phyloP scores from a whole-genome alignment of 2,329 filamentous ascomycete genomes.

The Venturia carpophila region DNA sequence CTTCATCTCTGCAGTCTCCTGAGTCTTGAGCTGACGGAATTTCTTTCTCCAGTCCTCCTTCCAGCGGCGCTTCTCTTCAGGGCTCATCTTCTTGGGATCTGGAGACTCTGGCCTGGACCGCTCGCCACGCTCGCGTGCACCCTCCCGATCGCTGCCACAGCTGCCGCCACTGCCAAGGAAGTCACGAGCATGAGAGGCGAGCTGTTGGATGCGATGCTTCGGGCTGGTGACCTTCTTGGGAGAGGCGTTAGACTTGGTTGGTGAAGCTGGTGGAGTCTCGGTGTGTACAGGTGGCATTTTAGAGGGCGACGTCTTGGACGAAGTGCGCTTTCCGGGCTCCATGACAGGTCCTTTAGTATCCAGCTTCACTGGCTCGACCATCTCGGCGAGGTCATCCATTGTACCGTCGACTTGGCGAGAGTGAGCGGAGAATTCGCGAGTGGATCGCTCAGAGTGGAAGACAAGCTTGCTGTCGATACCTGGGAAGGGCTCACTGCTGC shows the following conservation, averaged over 20 bases:
- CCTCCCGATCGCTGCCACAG: slow-evolving; percentile 40
- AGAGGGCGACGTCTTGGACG: background rate
- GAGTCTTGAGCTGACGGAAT: slow-evolving; percentile 23
- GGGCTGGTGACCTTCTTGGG: slow-evolving; percentile 22
- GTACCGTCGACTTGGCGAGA: slow-evolving; percentile 31
- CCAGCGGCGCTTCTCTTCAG: slow-evolving; percentile 31
- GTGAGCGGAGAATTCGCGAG: slow-evolving; percentile 25
- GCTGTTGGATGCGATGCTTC: slow-evolving; percentile 13
- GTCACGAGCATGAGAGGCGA: slow-evolving; percentile 26
- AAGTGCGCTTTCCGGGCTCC: slow-evolving; percentile 5
- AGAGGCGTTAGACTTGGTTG: slow-evolving; percentile 25
- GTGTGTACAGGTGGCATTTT: background rate
- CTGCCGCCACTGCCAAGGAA: slow-evolving; percentile 39
- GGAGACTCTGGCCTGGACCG: slow-evolving; percentile 22
- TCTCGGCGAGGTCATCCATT: slow-evolving; percentile 32
- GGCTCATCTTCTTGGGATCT: slow-evolving; percentile 26
- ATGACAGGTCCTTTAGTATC: slow-evolving; percentile 15
- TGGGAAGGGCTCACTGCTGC: background rate
- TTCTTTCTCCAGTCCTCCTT: slow-evolving; percentile 30
- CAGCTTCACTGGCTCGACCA: slow-evolving; percentile 22
- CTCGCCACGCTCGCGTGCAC: slow-evolving; percentile 38
- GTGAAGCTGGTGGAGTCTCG: slow-evolving; percentile 23
- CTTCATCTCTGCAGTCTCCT: slow-evolving; percentile 12
- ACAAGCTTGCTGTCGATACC: slow-evolving; percentile 22
- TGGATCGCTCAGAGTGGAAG: slow-evolving; percentile 27